Conservation (phyloP, 2,329 filamentous ascomycete species). For the Beauveria varroae region DNA sequence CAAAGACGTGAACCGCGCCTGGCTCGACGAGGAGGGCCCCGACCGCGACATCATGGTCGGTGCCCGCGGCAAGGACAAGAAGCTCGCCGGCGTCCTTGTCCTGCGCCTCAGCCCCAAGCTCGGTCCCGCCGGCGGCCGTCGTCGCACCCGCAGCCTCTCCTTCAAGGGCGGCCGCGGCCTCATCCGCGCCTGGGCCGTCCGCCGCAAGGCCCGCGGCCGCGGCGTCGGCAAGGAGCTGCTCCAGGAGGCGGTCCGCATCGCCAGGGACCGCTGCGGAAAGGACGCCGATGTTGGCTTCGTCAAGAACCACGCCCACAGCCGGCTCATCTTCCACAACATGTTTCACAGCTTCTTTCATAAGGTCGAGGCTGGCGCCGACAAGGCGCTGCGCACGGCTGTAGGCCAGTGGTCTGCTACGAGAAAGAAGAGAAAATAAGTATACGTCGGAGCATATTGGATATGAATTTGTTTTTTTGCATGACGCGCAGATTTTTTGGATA, state of each 20-base stretch:
- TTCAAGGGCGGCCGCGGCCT: conserved; percentile 56
- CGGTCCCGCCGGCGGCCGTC: conserved; percentile 18
- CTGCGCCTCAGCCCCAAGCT: conserved; percentile 51
- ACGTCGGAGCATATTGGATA: background rate
- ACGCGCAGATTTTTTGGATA: background rate
- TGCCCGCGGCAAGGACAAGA: conserved; percentile 56
- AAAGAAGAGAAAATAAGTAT: conserved; percentile 31
- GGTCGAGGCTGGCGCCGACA: conserved; percentile 50
- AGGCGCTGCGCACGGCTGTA: conserved; percentile 43
- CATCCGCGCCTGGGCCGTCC: conserved; percentile 78
- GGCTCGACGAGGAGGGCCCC: conserved; percentile 17
- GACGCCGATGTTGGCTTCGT: conserved; percentile 66
- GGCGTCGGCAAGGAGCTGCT: conserved; percentile 68
- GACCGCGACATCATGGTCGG: conserved; percentile 52
- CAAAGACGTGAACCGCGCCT: conserved; percentile 10
- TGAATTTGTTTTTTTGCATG: background rate
- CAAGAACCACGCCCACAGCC: conserved; percentile 67
- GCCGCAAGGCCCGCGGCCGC: conserved; percentile 57
- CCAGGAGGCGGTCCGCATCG: conserved; percentile 61
- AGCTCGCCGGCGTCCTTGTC: conserved; percentile 62
- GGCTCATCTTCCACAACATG: conserved; percentile 51
- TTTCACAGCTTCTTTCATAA: conserved; percentile 56
- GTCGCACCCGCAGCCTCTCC: conserved; percentile 23
- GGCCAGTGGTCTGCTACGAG: conserved; percentile 38
- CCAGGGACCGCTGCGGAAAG: conserved; percentile 60